Conservation (phyloP, 1,284 basidiomycete species). For the Leucoagaricus sp. region DNA sequence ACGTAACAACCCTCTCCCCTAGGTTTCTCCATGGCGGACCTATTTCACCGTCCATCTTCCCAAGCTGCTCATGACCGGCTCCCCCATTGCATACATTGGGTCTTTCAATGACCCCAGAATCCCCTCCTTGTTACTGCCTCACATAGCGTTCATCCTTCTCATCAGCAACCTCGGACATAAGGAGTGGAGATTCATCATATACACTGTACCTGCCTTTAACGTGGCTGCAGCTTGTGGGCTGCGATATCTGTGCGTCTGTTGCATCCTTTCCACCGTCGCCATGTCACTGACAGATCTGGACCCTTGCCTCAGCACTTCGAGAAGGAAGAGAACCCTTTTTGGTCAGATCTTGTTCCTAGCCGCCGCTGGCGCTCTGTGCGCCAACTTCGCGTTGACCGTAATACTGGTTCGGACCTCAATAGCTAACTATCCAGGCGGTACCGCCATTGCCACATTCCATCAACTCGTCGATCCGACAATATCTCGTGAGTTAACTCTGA, state of each 20-base stretch:
- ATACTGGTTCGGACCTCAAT: slow-evolving; percentile 63
- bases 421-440: slow-evolving; percentile 90
- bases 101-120: slow-evolving; percentile 47
- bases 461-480: slow-evolving; percentile 18
- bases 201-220: slow-evolving; percentile 84
- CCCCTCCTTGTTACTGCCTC: slow-evolving; percentile 52
- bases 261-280: neutral
- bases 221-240: slow-evolving; percentile 73
- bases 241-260: slow-evolving; percentile 55
- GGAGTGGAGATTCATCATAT: slow-evolving; percentile 96
- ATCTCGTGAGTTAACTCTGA: slow-evolving; percentile 30
- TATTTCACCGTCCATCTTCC: slow-evolving; percentile 80
- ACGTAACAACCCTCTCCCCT: slow-evolving; percentile 9
- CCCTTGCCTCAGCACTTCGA: slow-evolving; percentile 39
- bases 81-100: slow-evolving; percentile 66
- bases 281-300: neutral
- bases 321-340: slow-evolving; percentile 43
- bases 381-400: slow-evolving; percentile 54
- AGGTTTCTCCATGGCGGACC: slow-evolving; percentile 73
- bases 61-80: slow-evolving; percentile 71
- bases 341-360: slow-evolving; percentile 46
- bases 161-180: slow-evolving; percentile 86
- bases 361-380: slow-evolving; percentile 46
- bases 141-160: slow-evolving; percentile 57
- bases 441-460: slow-evolving; percentile 60